Evolutionary conservation across 495 filamentous ascomycete species (phyloP), one percentile per base, ranked within the genome.

Genomic region (Pyrenopolyporus hunteri): DNA sequence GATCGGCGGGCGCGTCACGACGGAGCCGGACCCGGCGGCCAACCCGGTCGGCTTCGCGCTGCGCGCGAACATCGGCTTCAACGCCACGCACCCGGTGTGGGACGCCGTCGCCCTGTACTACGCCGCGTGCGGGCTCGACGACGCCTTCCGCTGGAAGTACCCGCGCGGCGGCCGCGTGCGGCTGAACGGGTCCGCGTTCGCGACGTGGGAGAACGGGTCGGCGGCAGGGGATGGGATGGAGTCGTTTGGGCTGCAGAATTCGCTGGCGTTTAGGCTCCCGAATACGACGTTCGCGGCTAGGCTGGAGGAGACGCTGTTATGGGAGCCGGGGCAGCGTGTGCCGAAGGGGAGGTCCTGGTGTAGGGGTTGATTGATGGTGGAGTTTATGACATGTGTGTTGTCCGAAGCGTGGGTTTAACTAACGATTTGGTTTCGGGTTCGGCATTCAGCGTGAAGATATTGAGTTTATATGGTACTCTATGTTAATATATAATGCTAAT

Each of bases 41-140:
- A 71, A 72, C n/a, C 70, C 70, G 1, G n/a, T 72, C 13, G 59
- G 55, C 13, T 72, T 57, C 28, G 56, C 63, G 3, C 40, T 66
- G 9, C 37, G 51, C 1, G 37, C 77, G 73, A 17, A 91, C 75
- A 31, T 87, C 79, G 2, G 87, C 83, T 36, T 91, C 83, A 3
- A 83, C 87, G 3, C 88, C 87, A 33, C 80, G 73, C 93, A 92
- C 93, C 14, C 82, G 73, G 22, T 82, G 67, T 3, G 89, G 86
- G 20, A 89, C 80, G 55, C 80, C 77, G 19, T 82, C 73, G 45
- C 93, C 89, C 66, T 72, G 5, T 72, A 72, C 40, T 72, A 72
- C 14, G 66, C 70, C 10, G 57, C 69, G 14, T 68, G 70, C 23
- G 68, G 69, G 4, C 59, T 71, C 3, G 70, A 71, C 40, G 66